phyloP scores from a whole-genome alignment of 2,329 filamentous ascomycete species.

The Eutypa lata region DNA sequence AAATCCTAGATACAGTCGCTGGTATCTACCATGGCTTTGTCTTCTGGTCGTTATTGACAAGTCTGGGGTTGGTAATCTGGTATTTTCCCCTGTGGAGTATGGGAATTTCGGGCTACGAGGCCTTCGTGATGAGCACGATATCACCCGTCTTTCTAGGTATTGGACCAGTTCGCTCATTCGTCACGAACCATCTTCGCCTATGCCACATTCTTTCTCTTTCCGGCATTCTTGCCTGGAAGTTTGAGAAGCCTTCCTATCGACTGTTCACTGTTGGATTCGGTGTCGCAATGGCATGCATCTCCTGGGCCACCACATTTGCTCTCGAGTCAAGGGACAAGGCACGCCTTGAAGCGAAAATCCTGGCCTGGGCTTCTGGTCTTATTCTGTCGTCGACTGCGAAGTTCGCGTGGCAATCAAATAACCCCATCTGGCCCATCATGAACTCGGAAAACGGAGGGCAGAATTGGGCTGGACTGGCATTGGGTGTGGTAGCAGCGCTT shows the following conservation, averaged over 20 bases:
- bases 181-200: slow-evolving; percentile 65
- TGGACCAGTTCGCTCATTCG: slow-evolving; percentile 62
- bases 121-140: slow-evolving; percentile 77
- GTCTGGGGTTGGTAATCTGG: slow-evolving; percentile 86
- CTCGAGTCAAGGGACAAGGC: slow-evolving; percentile 71
- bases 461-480: slow-evolving; percentile 76
- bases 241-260: slow-evolving; percentile 68
- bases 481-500: slow-evolving; percentile 73
- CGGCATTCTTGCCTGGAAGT: slow-evolving; percentile 76
- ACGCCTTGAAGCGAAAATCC: slow-evolving; percentile 76
- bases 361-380: slow-evolving; percentile 78
- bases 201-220: slow-evolving; percentile 75
- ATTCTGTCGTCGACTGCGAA: slow-evolving; percentile 85
- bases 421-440: slow-evolving; percentile 95
- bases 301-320: slow-evolving; percentile 80
- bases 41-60: slow-evolving; percentile 94
- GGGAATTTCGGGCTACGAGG: slow-evolving; percentile 96
- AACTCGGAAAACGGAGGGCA: slow-evolving; percentile 85
- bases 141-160: slow-evolving; percentile 78
- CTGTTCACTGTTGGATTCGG: slow-evolving; percentile 80
- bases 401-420: slow-evolving; percentile 91
- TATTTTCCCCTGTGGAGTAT: slow-evolving; percentile 99
- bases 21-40: slow-evolving; percentile 93
- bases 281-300: slow-evolving; percentile 74
- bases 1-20: slow-evolving; percentile 75